Evolutionary conservation across 2,329 filamentous ascomycete genomes (phyloP).

Genomic region (Gnomoniopsis smithogilvyi): DNA sequence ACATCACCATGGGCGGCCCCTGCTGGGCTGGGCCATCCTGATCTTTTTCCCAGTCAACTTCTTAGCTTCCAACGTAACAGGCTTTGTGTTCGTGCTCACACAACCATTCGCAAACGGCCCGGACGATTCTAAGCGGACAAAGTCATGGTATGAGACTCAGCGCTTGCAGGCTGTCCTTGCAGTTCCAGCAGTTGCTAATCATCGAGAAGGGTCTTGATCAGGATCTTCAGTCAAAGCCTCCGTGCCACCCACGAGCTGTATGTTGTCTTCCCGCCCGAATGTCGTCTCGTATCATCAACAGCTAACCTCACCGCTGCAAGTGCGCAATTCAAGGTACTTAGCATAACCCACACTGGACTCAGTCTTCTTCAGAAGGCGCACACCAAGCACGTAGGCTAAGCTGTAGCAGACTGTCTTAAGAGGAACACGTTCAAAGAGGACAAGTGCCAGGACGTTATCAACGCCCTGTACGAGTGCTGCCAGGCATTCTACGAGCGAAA

Average conservation of each 20-base stretch:
- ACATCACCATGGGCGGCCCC: neutral
- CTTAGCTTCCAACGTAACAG: neutral
- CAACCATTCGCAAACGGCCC: neutral
- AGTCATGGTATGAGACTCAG: constrained; percentile 13
- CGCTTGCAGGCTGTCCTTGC: neutral
- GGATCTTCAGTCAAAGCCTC: constrained; percentile 70
- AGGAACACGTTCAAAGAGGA: constrained; percentile 84
- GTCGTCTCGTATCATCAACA: neutral
- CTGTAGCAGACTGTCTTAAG: constrained; percentile 68
- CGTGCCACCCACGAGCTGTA: constrained; percentile 83
- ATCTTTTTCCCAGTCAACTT: neutral
- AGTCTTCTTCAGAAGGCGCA: neutral
- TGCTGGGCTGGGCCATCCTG: neutral
- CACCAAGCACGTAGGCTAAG: neutral
- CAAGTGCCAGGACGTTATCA: constrained; percentile 74
- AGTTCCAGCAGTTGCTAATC: neutral
- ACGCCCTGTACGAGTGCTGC: constrained; percentile 92
- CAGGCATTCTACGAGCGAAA: constrained; percentile 79
- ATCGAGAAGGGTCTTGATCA: constrained; percentile 52
- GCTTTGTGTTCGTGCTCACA: neutral
- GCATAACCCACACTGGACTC: neutral
- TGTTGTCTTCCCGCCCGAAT: constrained; percentile 30
- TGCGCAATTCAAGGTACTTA: constrained; percentile 83
- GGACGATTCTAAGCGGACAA: neutral
- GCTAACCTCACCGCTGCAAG: constrained; percentile 35